Percentiles rank a stretch among this genome's conserved stretches.
phyloP scores from a whole-genome alignment of 176 grass and related monocot genomes.

The Triticum aestivum region DNA sequence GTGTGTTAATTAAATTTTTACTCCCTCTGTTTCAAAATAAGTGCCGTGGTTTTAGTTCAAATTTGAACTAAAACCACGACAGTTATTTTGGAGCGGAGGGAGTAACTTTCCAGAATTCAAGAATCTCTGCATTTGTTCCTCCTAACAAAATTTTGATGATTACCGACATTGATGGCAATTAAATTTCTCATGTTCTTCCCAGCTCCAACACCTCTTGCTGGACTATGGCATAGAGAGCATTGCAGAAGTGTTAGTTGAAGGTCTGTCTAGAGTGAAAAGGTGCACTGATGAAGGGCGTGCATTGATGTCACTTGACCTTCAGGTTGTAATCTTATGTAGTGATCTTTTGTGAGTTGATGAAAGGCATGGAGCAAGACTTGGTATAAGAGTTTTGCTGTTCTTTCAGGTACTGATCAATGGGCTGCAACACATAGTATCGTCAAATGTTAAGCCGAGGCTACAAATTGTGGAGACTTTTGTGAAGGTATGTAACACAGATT shows the following conservation, averaged over 20 bases:
- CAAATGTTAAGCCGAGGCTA: conserved; percentile 88
- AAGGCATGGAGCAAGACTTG: conserved; percentile 17
- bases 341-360: not conserved
- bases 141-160: not conserved
- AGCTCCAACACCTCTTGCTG: conserved; percentile 88
- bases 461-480: conserved; percentile 90
- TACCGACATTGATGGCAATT: not conserved
- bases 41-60: too few species aligned
- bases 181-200: conserved; percentile 26
- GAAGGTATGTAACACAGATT: conserved; percentile 53
- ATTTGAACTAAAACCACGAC: too few species aligned
- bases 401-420: conserved; percentile 96
- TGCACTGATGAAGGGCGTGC: conserved; percentile 96
- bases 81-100: too few species aligned
- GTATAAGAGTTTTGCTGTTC: conserved; percentile 28
- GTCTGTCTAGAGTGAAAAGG: conserved; percentile 90
- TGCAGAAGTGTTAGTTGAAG: conserved; percentile 87
- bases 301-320: conserved; percentile 98
- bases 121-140: conserved; percentile 14
- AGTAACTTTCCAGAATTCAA: not conserved
- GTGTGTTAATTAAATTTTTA: not conserved
- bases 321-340: conserved; percentile 47
- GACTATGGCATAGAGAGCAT: conserved; percentile 84
- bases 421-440: conserved; percentile 77
- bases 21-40: too few species aligned